Base-by-base conservation (phyloP, 768 basidiomycete genomes). In the Chalciporus sphaerocephalus region DNA sequence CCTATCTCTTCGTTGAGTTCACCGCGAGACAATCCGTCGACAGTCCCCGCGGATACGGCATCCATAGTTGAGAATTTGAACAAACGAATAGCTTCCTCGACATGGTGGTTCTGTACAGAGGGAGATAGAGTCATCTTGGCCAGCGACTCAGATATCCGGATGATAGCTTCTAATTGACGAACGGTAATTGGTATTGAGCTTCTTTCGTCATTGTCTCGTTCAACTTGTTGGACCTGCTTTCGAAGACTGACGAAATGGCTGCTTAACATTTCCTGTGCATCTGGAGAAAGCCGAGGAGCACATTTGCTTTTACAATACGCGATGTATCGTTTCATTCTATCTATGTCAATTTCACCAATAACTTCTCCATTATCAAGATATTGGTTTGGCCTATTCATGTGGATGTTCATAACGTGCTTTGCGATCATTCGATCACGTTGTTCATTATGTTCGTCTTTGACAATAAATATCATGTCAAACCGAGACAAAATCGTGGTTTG, bases 41-140 rank as follows among this genome's bases (percentile, higher is more conserved):
- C 84, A 24, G 90, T 86, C 11, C 96, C 94, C 1, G 93, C 92
- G 11, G 89, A 87, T 21, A 98, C 94, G 20, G 96, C 96, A 63
- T 98, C 93, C 95, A 99, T 98, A 3, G 96, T 98, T 8, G 94
- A 97, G 70, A 85, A 94, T 61, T 95, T 98, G 83, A 99, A 99
- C 33, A 99, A 69, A 9, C 96, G 87, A 56, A 98, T 97, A 6
- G 96, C 90, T 66, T 99, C 96, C 66, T 97, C 94, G 18, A 98
- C 95, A 56, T 99, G 94, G 61, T 94, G 86, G 38, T 85, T 86
- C 57, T 85, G 83, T 3, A 98, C 96, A 3, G 83, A 76, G 0
- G 91, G 75, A 0, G 87, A 85, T 13, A 99, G 74, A 3, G 92
- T 92, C 69, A 97, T 79, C 61, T 98, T 99, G 11, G 95, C 94